Evolutionary conservation across 345 rosid species (phyloP), one percentile per base, ranked within the genome.

Genomic region (Chamaenerion angustifolium): DNA sequence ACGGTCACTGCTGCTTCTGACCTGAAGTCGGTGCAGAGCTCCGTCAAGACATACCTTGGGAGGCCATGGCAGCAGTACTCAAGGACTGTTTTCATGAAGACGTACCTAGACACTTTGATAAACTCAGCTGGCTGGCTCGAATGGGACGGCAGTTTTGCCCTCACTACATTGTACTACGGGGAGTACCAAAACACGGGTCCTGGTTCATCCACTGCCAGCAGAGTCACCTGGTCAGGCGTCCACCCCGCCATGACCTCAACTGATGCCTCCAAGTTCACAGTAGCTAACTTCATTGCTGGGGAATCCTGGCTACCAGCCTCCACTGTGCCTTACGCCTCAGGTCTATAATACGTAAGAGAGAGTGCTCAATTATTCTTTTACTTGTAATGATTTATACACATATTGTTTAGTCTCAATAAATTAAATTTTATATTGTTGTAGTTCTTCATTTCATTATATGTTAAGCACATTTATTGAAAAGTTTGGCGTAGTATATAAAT

Each of bases 11-110:
- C 75, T 0, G 71, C 64, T 27, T 48, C 45, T 0, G 75, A 71
- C 14, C 68, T 71, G 13, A 45, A 55, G 23, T 55, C 68, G 1
- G 23, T 25, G 10, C 55, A 35, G 11, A 66, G 61, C 51, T 52
- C 68, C 37, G 51, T 60, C 6, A 49, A 59, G 21, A 56, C 71
- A 16, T 71, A 48, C 48, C 55, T 71, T 1, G 75, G 75, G 0
- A 46, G 75, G 48, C 75, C 75, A 25, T 71, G 71, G 75, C 66
- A 66, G 55, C 56, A 62, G 5, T 66, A 51, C 35, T 71, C 75
- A 12, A 62, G 71, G 41, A 62, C 71, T 18, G 54, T 66, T 4
- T 17, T 71, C 13, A 66, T 71, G 71, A 54, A 71, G 16, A 58
- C 68, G 3, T 63, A 62, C 18, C 21, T 71, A 9, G 61, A 64